phyloP scores from a whole-genome alignment of 176 grass and related monocot species.

The Oropetium thomaeum region DNA sequence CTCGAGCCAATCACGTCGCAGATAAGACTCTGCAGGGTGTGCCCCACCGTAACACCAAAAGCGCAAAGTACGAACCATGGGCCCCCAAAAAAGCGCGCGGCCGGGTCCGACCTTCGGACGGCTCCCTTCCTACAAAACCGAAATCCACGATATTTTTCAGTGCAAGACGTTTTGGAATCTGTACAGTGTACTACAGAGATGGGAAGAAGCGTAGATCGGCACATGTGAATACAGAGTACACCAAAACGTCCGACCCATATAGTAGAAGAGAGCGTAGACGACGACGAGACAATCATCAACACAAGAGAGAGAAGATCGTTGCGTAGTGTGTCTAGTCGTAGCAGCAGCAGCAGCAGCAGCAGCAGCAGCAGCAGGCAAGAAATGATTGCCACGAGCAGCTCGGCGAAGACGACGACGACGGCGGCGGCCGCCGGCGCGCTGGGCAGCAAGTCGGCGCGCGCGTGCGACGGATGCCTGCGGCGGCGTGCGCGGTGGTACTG shows the following conservation, averaged over 20 bases:
- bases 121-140: conserved; percentile 23
- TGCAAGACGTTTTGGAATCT: not conserved
- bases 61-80: conserved; percentile 24
- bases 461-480: conserved; percentile 78
- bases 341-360: too few relatives aligned
- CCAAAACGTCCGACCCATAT: not conserved
- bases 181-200: not conserved
- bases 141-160: conserved; percentile 39
- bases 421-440: conserved; percentile 33
- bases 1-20: conserved; percentile 35
- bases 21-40: conserved; percentile 40
- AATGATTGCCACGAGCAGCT: conserved; percentile 43
- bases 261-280: not conserved
- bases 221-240: conserved; percentile 3
- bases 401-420: conserved; percentile 16
- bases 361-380: not conserved
- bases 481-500: conserved; percentile 88
- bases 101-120: not conserved
- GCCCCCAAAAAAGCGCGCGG: not conserved
- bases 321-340: too few relatives aligned
- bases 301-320: not conserved
- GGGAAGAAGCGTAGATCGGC: not conserved
- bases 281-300: too few relatives aligned
- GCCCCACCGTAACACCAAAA: conserved; percentile 30
- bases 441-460: conserved; percentile 63